Percentiles rank a stretch among this genome's conserved stretches.
Conservation (phyloP, 352 stramenopile genomes). For the Globisporangium acanthophoron region DNA sequence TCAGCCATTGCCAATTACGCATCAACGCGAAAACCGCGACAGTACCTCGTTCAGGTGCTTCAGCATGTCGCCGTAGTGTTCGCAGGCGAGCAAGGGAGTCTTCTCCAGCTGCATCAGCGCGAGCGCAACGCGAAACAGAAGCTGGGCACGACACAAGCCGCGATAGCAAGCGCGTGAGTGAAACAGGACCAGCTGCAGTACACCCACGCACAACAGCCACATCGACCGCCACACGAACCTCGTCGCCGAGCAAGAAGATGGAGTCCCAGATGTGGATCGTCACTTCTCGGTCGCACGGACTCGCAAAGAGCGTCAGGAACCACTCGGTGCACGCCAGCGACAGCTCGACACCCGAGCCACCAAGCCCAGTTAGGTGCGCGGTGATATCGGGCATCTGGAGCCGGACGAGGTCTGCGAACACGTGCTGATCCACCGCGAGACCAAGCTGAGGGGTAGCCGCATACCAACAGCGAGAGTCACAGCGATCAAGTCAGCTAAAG, state of each 20-base stretch:
- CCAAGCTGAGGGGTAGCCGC: slow-evolving; percentile 35
- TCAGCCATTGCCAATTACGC: neutral
- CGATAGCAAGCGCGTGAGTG: neutral
- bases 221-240: slow-evolving; percentile 27
- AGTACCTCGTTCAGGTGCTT: slow-evolving; percentile 75
- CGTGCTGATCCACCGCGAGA: slow-evolving; percentile 83
- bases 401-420: slow-evolving; percentile 81
- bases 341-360: slow-evolving; percentile 80
- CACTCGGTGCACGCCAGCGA: slow-evolving; percentile 85
- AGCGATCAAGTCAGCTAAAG: neutral
- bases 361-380: slow-evolving; percentile 52
- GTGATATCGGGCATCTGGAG: slow-evolving; percentile 69
- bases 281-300: slow-evolving; percentile 61
- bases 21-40: neutral
- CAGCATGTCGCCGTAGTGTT: slow-evolving; percentile 75
- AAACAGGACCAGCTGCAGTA: neutral
- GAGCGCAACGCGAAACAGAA: slow-evolving; percentile 74
- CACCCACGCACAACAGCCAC: neutral
- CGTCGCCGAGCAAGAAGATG: slow-evolving; percentile 78
- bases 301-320: slow-evolving; percentile 86
- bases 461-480: neutral
- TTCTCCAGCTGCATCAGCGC: slow-evolving; percentile 71
- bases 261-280: slow-evolving; percentile 82
- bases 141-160: slow-evolving; percentile 17
- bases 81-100: slow-evolving; percentile 42